phyloP scores from a whole-genome alignment of 2,329 filamentous ascomycete species.

The Talaromyces sp. region DNA sequence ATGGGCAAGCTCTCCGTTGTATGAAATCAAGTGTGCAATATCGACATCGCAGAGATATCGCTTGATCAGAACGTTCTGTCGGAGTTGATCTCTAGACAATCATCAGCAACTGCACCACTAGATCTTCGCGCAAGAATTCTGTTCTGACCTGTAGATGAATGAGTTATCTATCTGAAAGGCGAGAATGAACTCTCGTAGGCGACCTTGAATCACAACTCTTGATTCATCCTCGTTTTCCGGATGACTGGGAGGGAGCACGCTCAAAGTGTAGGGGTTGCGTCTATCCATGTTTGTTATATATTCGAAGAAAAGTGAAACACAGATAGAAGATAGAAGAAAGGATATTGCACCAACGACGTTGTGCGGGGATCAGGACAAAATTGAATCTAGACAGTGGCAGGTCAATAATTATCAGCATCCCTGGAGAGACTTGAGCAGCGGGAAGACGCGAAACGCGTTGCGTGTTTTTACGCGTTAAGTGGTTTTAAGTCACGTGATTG shows the following conservation, averaged over 20 bases:
- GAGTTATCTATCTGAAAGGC: conserved; percentile 91
- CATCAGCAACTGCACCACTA: background rate
- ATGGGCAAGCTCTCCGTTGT: conserved; percentile 92
- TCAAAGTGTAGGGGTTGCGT: conserved; percentile 80
- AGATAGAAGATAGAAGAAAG: too few relatives aligned
- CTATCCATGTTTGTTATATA: conserved; percentile 65
- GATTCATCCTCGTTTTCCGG: conserved; percentile 64
- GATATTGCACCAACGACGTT: background rate
- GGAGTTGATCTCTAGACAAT: conserved; percentile 74
- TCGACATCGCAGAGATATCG: conserved; percentile 96
- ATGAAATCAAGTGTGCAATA: conserved; percentile 91
- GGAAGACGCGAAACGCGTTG: conserved; percentile 34
- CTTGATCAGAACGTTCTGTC: conserved; percentile 90
- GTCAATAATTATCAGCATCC: conserved; percentile 10
- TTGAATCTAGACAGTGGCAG: background rate
- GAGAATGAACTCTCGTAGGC: conserved; percentile 85
- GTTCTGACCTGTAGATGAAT: conserved; percentile 80
- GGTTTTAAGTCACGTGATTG: conserved; percentile 22
- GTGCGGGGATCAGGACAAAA: background rate
- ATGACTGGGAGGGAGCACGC: conserved; percentile 67
- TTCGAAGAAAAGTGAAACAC: background rate
- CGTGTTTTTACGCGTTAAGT: conserved; percentile 42
- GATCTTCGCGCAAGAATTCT: background rate
- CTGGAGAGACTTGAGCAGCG: conserved; percentile 13
- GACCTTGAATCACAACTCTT: conserved; percentile 68